These are phyloP conservation scores for Leccinum imitatum DNA, from an alignment of 768 basidiomycete genomes.

Conservation along the genomic window DNA sequence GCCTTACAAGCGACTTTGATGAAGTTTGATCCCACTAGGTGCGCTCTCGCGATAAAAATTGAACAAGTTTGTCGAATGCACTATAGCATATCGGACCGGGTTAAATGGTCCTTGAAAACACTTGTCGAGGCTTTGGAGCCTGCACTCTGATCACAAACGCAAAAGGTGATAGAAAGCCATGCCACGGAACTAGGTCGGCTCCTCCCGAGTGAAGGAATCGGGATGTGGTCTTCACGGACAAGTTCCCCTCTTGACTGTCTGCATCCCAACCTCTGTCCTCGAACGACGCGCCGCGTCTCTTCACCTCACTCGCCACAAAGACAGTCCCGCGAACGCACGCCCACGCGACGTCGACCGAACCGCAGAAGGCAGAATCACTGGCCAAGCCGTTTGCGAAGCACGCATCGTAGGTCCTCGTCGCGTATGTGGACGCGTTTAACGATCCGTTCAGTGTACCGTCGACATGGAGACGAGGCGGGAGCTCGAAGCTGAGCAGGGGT, in stretches of 20 bases:
- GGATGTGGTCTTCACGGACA: slow-evolving; percentile 52
- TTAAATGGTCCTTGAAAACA: slow-evolving; percentile 11
- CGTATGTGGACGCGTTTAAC: slow-evolving; percentile 78
- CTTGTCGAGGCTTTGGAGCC: slow-evolving; percentile 20
- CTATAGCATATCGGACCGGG: slow-evolving; percentile 16
- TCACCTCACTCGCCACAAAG: slow-evolving; percentile 69
- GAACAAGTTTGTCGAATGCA: background rate
- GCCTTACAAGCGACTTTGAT: slow-evolving; percentile 17
- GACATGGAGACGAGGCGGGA: slow-evolving; percentile 60
- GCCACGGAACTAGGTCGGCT: background rate
- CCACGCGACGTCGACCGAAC: slow-evolving; percentile 29
- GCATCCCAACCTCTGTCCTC: slow-evolving; percentile 50
- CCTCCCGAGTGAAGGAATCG: slow-evolving; percentile 24
- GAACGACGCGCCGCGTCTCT: slow-evolving; percentile 66
- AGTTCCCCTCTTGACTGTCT: slow-evolving; percentile 67
- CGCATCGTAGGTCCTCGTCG: slow-evolving; percentile 71
- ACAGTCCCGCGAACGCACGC: slow-evolving; percentile 54
- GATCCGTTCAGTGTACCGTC: slow-evolving; percentile 70
- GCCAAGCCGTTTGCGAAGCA: slow-evolving; percentile 85
- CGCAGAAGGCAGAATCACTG: slow-evolving; percentile 71
- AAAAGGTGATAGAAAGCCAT: slow-evolving; percentile 5
- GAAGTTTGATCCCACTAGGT: slow-evolving; percentile 15
- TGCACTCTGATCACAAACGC: slow-evolving; percentile 13
- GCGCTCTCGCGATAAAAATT: background rate
- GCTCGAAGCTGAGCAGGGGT: slow-evolving; percentile 59